Conservation (phyloP, 2,329 filamentous ascomycete species). For the Aspergillus floridensis region DNA sequence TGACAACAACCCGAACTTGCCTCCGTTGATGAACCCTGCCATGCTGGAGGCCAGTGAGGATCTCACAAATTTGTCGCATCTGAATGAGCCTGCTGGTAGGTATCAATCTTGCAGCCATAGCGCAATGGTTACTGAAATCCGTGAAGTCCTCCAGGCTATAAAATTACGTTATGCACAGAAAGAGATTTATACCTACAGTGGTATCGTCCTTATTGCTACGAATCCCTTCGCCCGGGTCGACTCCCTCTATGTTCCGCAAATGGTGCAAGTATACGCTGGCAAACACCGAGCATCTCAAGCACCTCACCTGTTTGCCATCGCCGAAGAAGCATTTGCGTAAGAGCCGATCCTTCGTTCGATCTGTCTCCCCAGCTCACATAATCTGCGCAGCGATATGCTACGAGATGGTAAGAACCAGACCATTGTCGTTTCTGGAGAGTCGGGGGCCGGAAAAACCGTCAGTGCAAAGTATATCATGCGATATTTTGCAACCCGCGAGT, state of each 20-base stretch:
- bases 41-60: conserved; percentile 99
- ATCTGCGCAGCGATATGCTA: conserved; percentile 76
- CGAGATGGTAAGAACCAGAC: conserved; percentile 96
- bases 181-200: conserved; percentile 99
- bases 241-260: conserved; percentile 95
- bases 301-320: conserved; percentile 96
- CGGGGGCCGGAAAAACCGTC: conserved; percentile 97
- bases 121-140: conserved; percentile 21
- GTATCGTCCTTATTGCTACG: conserved; percentile 96
- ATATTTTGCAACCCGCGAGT: conserved; percentile 96
- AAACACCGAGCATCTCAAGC: conserved; percentile 96
- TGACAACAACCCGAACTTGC: conserved; percentile 73
- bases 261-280: conserved; percentile 99
- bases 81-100: conserved; percentile 95
- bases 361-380: conserved; percentile 36
- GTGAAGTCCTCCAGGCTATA: conserved; percentile 88
- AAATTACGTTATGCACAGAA: conserved; percentile 95
- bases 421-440: conserved; percentile 98
- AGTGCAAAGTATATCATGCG: conserved; percentile 99
- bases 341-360: conserved; percentile 24
- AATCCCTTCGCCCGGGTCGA: conserved; percentile 98
- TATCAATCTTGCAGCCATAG: conserved; percentile 8
- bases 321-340: conserved; percentile 96
- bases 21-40: conserved; percentile 94
- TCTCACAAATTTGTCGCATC: conserved; percentile 91